These are phyloP conservation scores for Zymoseptoria passerinii DNA, from an alignment of 2,329 filamentous ascomycete genomes.

Conservation along the genomic window DNA sequence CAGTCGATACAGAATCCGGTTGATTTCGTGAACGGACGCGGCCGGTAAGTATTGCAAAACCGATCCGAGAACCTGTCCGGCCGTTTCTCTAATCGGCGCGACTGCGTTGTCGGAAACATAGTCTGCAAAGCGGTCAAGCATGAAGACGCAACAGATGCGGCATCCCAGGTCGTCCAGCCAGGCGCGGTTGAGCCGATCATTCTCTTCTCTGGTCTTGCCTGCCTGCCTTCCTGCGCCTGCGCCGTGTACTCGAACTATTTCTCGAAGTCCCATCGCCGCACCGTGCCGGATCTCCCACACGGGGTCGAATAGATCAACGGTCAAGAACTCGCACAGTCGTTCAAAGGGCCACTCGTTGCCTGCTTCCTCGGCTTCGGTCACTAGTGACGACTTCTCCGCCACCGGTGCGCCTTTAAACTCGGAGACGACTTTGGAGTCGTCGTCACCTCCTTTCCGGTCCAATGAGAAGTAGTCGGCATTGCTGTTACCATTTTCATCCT, in stretches of 20 bases:
- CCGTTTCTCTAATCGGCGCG: constrained; percentile 88
- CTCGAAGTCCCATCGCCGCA: constrained; percentile 87
- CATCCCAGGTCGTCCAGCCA: constrained; percentile 97
- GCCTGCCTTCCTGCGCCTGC: constrained; percentile 71
- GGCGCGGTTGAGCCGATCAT: constrained; percentile 67
- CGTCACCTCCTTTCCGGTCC: constrained; percentile 70
- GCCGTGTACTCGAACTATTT: constrained; percentile 87
- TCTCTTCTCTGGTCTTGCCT: constrained; percentile 63
- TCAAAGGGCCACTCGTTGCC: constrained; percentile 91
- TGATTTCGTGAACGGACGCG: constrained; percentile 73
- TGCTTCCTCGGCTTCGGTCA: constrained; percentile 66
- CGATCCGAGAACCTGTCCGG: constrained; percentile 86
- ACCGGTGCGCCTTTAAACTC: constrained; percentile 84
- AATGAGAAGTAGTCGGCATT: constrained; percentile 78
- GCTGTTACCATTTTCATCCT: constrained; percentile 44
- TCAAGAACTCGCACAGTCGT: constrained; percentile 85
- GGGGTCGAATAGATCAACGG: constrained; percentile 84
- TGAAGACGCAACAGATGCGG: constrained; percentile 87
- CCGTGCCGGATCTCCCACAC: constrained; percentile 95
- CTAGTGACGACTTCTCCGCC: constrained; percentile 77
- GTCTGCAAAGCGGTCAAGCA: constrained; percentile 94
- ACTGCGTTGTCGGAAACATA: constrained; percentile 97
- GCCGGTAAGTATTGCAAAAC: constrained; percentile 75
- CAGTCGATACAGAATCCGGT: constrained; percentile 75
- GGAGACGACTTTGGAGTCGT: constrained; percentile 84